These are phyloP conservation scores for Lizonia empirigonia DNA, from an alignment of 2,329 filamentous ascomycete genomes.

Conservation along the genomic window DNA sequence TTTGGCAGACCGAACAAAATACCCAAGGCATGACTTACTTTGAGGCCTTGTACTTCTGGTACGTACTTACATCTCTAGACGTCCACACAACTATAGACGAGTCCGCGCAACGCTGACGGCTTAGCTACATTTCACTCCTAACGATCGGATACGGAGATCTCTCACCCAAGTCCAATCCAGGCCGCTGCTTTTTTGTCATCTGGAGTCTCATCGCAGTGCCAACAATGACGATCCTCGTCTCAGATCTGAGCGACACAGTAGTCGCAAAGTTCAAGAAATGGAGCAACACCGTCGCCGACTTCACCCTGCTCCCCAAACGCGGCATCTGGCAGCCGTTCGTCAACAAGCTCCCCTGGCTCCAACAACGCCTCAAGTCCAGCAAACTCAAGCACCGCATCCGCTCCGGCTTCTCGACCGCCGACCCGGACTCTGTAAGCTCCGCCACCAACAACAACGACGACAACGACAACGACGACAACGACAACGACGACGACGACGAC, in stretches of 20 bases:
- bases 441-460: neutral
- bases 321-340: conserved; percentile 61
- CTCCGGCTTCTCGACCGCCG: conserved; percentile 53
- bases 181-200: conserved; percentile 88
- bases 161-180: conserved; percentile 75
- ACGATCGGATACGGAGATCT: conserved; percentile 89
- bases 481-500: neutral
- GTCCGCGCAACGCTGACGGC: too few species aligned
- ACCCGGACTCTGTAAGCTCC: conserved; percentile 27
- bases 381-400: conserved; percentile 50
- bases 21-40: conserved; percentile 72
- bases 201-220: conserved; percentile 87
- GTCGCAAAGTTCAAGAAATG: conserved; percentile 69
- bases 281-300: conserved; percentile 66
- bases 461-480: neutral
- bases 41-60: conserved; percentile 82
- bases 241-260: conserved; percentile 74
- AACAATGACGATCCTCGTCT: conserved; percentile 77
- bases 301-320: conserved; percentile 68
- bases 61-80: conserved; percentile 44
- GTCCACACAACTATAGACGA: neutral
- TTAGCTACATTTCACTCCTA: conserved; percentile 67
- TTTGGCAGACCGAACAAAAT: conserved; percentile 65
- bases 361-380: conserved; percentile 45
- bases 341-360: conserved; percentile 52